These are phyloP conservation scores for Nasturtium officinale DNA, from an alignment of 345 rosid genomes.

Conservation along the genomic window DNA sequence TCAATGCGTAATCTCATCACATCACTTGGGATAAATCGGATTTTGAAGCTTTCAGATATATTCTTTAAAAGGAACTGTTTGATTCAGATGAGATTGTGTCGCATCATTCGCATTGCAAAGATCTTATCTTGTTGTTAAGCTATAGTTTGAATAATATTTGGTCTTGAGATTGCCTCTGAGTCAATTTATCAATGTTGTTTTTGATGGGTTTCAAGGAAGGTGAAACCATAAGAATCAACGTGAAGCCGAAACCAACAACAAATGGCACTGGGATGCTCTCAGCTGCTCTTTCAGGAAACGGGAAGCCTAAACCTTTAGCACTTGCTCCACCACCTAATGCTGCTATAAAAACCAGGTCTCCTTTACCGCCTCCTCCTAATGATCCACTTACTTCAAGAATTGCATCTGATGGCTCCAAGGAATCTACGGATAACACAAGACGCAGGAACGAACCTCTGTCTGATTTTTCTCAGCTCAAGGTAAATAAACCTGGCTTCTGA, in stretches of 20 bases:
- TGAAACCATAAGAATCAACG: constrained; percentile 95
- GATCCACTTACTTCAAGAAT: constrained; percentile 69
- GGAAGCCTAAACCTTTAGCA: constrained; percentile 61
- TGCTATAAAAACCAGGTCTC: constrained; percentile 62
- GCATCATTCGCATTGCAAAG: constrained; percentile 15
- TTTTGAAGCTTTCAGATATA: background rate
- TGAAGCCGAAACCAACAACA: constrained; percentile 74
- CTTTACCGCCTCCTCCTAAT: constrained; percentile 94
- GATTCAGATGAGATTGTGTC: constrained; percentile 7
- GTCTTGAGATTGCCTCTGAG: too few species aligned
- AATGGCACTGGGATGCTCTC: constrained; percentile 98
- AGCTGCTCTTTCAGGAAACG: constrained; percentile 65
- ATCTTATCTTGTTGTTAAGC: constrained; percentile 7
- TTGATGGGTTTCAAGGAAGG: constrained; percentile 71
- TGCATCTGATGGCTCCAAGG: constrained; percentile 43
- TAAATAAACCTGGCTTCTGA: constrained; percentile 34
- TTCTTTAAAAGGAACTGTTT: constrained; percentile 7
- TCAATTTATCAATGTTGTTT: too few species aligned
- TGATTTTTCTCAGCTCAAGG: constrained; percentile 81
- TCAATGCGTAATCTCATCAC: constrained; percentile 13
- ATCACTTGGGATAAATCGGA: background rate
- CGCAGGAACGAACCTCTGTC: constrained; percentile 59
- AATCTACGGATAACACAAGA: constrained; percentile 46
- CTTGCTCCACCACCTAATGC: constrained; percentile 87
- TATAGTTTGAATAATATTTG: too few species aligned